phyloP scores from a whole-genome alignment of 352 stramenopile species.

The Phytopythium chamaehyphon region DNA sequence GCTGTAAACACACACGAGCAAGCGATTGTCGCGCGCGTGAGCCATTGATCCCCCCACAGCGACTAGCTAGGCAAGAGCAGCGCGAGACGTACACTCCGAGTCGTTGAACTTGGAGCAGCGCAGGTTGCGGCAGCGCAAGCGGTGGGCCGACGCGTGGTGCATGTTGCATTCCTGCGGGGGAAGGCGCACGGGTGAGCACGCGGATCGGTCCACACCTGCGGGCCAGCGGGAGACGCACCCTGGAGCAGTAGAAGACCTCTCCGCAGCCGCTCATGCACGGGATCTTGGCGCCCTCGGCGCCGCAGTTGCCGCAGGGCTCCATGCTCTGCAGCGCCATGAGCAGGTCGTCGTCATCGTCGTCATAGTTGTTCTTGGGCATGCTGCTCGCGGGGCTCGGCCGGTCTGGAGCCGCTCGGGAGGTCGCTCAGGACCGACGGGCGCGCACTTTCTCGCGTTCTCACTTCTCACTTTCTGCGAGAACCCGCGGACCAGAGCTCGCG shows the following conservation, averaged over 20 bases:
- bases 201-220: too few species aligned
- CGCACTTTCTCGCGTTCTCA: too few species aligned
- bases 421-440: too few species aligned
- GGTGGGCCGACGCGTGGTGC: slow-evolving; percentile 86
- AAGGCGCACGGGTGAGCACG: too few species aligned
- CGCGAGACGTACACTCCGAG: slow-evolving; percentile 74
- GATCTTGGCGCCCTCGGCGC: slow-evolving; percentile 74
- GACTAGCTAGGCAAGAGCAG: background rate
- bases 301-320: slow-evolving; percentile 84
- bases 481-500: too few species aligned
- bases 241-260: slow-evolving; percentile 86
- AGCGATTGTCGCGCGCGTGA: too few species aligned
- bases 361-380: slow-evolving; percentile 73
- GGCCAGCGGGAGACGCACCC: too few species aligned
- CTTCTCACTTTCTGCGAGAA: too few species aligned
- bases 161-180: slow-evolving; percentile 76
- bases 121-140: slow-evolving; percentile 78
- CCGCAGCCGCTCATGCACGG: slow-evolving; percentile 84
- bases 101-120: slow-evolving; percentile 89
- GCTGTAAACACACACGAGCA: slow-evolving; percentile 22
- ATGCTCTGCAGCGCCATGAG: slow-evolving; percentile 83
- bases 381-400: too few species aligned
- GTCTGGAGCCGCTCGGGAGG: too few species aligned
- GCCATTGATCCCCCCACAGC: too few species aligned
- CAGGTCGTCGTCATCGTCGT: slow-evolving; percentile 84